Evolutionary conservation across 345 rosid genomes (phyloP), one percentile per base, ranked within the genome.

Genomic region (Ailanthus altissimus): DNA sequence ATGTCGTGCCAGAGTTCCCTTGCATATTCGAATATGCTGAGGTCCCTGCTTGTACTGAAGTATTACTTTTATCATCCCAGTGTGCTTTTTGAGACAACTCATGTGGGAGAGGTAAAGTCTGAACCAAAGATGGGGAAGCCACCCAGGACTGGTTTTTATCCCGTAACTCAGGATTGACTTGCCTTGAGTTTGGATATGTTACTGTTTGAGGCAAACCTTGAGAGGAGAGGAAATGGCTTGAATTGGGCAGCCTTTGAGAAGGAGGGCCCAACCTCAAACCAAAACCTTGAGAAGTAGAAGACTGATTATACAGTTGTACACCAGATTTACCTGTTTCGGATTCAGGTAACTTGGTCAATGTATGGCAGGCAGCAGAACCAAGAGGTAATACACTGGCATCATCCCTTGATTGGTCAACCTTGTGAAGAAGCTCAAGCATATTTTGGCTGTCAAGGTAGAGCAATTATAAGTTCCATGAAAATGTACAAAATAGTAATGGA

Each of bases 181-280:
- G 78, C 59, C 68, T 59, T 45, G 75, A 67, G 59, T 56, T 82
- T 25, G 26, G 73, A 56, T 65, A 49, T 77, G 72, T 71, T 49
- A 2, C 36, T 14, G 62, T 57, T 63, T 73, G 82, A 32, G 77
- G 76, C 32, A 73, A 51, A 69, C 68, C 82, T 71, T 73, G 83
- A 75, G 83, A 78, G 65, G 83, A 49, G 58, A 77, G 49, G 26
- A 67, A 72, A 64, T 25, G 71, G 23, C 75, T 83, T 58, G 78
- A 72, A 72, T 38, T 67, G 43, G 80, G 76, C 25, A 70, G 66
- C 77, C 59, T 61, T 77, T 86, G 91, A 53, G 86, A 83, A 26
- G 91, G 87, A 43, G 85, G 90, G 53, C 76, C 85, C 79, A 88
- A 83, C 73, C 78, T 84, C 72, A 88, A 85, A 26, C 86, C 84